These are phyloP conservation scores for Jacaranda copaia DNA, from an alignment of 257 asterid species.

Conservation along the genomic window DNA sequence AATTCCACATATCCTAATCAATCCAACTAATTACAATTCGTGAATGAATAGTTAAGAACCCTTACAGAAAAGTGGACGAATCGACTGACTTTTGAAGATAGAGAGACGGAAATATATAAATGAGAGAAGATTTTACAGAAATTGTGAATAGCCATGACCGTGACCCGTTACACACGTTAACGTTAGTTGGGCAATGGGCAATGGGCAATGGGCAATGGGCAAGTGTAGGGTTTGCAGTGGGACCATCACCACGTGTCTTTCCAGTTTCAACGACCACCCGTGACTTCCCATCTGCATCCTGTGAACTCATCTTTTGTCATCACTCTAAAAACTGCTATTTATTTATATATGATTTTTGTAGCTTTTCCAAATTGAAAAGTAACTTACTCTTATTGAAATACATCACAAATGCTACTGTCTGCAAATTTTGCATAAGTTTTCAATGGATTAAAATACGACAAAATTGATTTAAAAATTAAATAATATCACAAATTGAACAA, in stretches of 20 bases:
- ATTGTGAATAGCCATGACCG: neutral
- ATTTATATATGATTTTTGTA: too few relatives aligned
- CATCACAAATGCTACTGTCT: too few relatives aligned
- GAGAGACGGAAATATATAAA: neutral
- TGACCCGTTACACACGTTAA: neutral
- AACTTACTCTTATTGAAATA: too few relatives aligned
- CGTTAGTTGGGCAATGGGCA: too few relatives aligned
- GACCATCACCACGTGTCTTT: constrained; percentile 26
- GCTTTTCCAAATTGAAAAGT: too few relatives aligned
- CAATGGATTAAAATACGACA: too few relatives aligned
- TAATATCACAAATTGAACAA: too few relatives aligned
- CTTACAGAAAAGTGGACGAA: neutral
- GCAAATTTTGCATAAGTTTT: too few relatives aligned
- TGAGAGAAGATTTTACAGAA: neutral
- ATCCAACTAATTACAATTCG: constrained; percentile 1
- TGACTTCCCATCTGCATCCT: constrained; percentile 52
- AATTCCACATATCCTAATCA: constrained; percentile 2
- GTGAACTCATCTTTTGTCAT: constrained; percentile 49
- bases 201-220: too few relatives aligned
- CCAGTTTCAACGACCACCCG: constrained; percentile 38
- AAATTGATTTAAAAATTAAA: too few relatives aligned
- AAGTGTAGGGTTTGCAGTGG: neutral
- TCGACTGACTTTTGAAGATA: neutral
- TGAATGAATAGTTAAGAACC: neutral
- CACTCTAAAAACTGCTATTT: neutral